Base-by-base conservation (phyloP, 108 stramenopile genomes). In the Craspedostauros australis region DNA sequence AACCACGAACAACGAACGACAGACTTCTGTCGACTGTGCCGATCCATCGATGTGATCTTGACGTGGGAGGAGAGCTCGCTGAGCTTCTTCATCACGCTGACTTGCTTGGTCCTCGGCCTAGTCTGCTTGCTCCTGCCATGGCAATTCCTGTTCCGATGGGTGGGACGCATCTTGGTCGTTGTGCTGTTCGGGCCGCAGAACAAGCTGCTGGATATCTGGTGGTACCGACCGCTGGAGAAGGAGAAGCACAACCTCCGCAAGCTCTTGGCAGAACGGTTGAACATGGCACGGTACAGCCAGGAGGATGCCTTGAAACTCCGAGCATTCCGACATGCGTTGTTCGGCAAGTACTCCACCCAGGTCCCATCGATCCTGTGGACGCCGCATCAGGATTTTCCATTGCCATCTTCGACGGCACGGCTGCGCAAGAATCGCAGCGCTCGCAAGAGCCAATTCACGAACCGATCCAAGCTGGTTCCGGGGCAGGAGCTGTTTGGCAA, bases 261-360 rank as follows among this genome's bases (percentile, higher is more conserved):
- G 18, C 29, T 63, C 1, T 55, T 63, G 34, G 24, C 27, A 15
- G n/a, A 15, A 1, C 58, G 58, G 39, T 49, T 60, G 34, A 21
- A 29, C 21, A 30, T 56, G 32, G 42, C 73, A 3, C 67, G 76
- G 25, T 37, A 61, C 9, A 48, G 64, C 18, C 72, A 73, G 28
- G 80, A 81, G 50, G 71, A 75, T 18, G 65, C 73, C 3, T 27
- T 55, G 21, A 81, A 77, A 46, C 52, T 81, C 11, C 77, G 70
- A 57, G 65, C 73, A 30, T 74, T 77, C 7, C 50, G 76, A 3
- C 66, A 70, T 31, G 40, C 54, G 4, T 36, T 70, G 46, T 81
- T 75, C 41, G 80, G 80, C 2, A 44, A 62, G 11, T 76, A 71
- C 46, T 66, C 73, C 21, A 68, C 70, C 1, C 47, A 27, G 11